These are phyloP conservation scores for Metschnikowia reukaufii DNA, from an alignment of 805 yeast species.

Conservation along the genomic window DNA sequence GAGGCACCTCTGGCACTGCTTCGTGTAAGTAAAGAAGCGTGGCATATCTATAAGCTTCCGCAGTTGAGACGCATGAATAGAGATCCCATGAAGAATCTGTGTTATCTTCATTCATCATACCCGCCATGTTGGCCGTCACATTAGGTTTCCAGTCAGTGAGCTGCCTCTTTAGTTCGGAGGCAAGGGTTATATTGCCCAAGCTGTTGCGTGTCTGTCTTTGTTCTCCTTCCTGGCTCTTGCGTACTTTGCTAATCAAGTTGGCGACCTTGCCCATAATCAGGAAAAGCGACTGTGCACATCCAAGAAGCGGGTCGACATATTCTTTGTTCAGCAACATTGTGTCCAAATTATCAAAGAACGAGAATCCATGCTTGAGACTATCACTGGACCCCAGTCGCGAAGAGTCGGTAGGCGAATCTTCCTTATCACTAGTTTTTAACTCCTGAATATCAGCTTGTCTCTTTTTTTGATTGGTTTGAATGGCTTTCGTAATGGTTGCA, in stretches of 20 bases:
- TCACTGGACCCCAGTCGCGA: constrained; percentile 25
- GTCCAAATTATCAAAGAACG: constrained; percentile 43
- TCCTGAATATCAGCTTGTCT: constrained; percentile 8
- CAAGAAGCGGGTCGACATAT: constrained; percentile 62
- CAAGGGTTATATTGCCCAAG: constrained; percentile 49
- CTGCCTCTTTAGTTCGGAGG: constrained; percentile 53
- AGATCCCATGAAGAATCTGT: constrained; percentile 46
- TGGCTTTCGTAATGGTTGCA: constrained; percentile 38
- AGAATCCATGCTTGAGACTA: constrained; percentile 12
- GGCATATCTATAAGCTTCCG: constrained; percentile 66
- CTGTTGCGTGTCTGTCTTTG: constrained; percentile 33
- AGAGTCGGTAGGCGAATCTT: constrained; percentile 21
- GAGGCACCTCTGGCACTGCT: constrained; percentile 69
- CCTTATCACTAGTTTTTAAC: constrained; percentile 1
- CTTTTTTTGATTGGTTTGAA: constrained; percentile 25
- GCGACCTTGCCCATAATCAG: constrained; percentile 67
- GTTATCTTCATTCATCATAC: constrained; percentile 28
- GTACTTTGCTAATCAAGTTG: constrained; percentile 49
- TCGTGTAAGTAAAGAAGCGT: constrained; percentile 62
- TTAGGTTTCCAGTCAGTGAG: constrained; percentile 59
- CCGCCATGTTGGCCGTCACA: constrained; percentile 34
- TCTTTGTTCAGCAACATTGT: constrained; percentile 35
- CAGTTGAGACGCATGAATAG: constrained; percentile 62
- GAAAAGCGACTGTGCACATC: constrained; percentile 65
- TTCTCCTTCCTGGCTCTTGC: constrained; percentile 32